Evolutionary conservation across 2,329 filamentous ascomycete species (phyloP).

Genomic region (Bimuria novae-zelandiae): DNA sequence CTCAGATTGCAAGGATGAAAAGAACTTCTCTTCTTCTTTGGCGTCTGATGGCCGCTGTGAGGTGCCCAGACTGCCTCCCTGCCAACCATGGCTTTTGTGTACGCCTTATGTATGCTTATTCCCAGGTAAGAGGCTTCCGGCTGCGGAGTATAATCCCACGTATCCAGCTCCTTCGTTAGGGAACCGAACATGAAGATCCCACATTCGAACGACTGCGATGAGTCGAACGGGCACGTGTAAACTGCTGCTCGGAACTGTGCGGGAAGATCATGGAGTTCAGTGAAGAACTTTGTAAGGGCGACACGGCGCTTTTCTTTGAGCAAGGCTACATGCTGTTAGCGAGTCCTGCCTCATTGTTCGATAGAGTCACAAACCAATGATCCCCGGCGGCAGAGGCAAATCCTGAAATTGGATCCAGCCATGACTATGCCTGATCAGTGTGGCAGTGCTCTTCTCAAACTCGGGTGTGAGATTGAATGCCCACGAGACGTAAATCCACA

Average conservation of each 20-base stretch:
- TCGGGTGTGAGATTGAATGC: constrained; percentile 15
- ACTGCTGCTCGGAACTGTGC: neutral
- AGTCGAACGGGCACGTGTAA: neutral
- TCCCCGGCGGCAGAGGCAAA: constrained; percentile 1
- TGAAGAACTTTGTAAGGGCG: neutral
- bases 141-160: too few species aligned
- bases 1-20: too few species aligned
- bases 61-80: too few species aligned
- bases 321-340: neutral
- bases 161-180: neutral
- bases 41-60: too few species aligned
- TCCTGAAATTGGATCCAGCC: neutral
- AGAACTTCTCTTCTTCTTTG: too few species aligned
- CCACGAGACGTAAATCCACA: constrained; percentile 30
- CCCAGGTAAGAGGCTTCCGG: too few species aligned
- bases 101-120: too few species aligned
- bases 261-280: neutral
- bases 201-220: neutral
- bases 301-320: neutral
- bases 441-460: constrained; percentile 14
- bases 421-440: constrained; percentile 11
- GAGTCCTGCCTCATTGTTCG: neutral
- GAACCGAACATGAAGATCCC: neutral
- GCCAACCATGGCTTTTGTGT: too few species aligned
- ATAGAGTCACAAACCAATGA: neutral